Conservation (phyloP, 2,329 filamentous ascomycete genomes). For the Ophiocordyceps unilateralis region DNA sequence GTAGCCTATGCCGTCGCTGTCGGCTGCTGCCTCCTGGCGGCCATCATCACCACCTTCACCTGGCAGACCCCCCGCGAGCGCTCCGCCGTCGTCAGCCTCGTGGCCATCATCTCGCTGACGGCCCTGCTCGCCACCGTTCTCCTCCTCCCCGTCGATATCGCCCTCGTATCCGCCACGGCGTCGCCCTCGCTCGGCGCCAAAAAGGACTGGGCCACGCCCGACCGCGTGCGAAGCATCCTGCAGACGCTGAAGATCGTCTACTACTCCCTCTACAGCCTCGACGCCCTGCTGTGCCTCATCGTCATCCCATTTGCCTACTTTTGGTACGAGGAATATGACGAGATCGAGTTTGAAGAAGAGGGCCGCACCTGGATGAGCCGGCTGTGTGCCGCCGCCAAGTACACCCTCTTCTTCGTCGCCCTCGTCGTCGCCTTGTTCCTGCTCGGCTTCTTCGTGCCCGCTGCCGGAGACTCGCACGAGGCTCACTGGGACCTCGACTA, state of each 20-base stretch:
- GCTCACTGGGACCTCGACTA: constrained; percentile 72
- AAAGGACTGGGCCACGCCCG: constrained; percentile 87
- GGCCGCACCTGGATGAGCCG: constrained; percentile 53
- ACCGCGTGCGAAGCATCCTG: constrained; percentile 60
- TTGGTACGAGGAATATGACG: constrained; percentile 94
- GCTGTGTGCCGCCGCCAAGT: constrained; percentile 75
- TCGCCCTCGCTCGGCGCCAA: constrained; percentile 60
- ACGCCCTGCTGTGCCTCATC: constrained; percentile 74
- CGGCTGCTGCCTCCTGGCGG: constrained; percentile 55
- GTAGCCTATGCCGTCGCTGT: constrained; percentile 77
- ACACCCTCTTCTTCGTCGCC: constrained; percentile 69
- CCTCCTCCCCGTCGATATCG: constrained; percentile 86
- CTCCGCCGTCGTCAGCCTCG: constrained; percentile 61
- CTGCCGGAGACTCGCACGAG: constrained; percentile 48
- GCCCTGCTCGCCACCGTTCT: constrained; percentile 81
- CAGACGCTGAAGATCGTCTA: constrained; percentile 76
- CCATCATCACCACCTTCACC: constrained; percentile 72
- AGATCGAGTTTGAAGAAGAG: constrained; percentile 72
- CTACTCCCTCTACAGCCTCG: constrained; percentile 81
- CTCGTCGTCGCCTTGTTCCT: constrained; percentile 73
- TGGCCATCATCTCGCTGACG: constrained; percentile 76
- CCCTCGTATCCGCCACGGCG: constrained; percentile 78
- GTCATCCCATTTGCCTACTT: constrained; percentile 95
- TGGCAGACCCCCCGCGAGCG: constrained; percentile 85
- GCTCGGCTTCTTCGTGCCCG: constrained; percentile 84